Evolutionary conservation across 768 basidiomycete species (phyloP).

Genomic region (Crassisporium funariophilum): DNA sequence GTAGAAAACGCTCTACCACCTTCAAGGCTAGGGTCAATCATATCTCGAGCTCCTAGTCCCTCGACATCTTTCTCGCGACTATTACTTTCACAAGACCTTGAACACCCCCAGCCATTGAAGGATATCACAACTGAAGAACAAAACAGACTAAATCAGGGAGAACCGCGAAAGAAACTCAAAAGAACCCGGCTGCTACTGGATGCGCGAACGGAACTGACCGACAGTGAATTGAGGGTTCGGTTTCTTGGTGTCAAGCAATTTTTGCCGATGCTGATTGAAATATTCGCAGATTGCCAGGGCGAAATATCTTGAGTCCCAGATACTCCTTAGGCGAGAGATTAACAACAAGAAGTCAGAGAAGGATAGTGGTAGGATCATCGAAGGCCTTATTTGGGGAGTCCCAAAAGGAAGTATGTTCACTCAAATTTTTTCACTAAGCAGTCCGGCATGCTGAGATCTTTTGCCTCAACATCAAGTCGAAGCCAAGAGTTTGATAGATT

Average conservation of each 20-base stretch:
- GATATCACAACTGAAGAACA: constrained; percentile 31
- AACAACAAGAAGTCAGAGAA: constrained; percentile 58
- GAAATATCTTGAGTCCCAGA: constrained; percentile 68
- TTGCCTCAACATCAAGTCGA: constrained; percentile 52
- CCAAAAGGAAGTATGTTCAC: constrained; percentile 61
- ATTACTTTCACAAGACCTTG: constrained; percentile 43
- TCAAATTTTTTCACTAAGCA: background rate
- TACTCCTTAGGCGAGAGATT: constrained; percentile 49
- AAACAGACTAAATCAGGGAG: constrained; percentile 16
- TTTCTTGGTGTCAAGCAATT: background rate
- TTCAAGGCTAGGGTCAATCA: constrained; percentile 10
- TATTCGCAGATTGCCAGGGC: constrained; percentile 55
- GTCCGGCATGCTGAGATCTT: background rate
- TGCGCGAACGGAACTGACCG: constrained; percentile 75
- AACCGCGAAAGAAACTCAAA: constrained; percentile 38
- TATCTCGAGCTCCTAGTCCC: constrained; percentile 21
- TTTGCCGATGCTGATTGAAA: background rate
- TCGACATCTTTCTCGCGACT: constrained; percentile 41
- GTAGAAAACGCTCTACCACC: constrained; percentile 14
- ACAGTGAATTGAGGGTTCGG: constrained; percentile 75
- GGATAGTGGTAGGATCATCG: constrained; percentile 51
- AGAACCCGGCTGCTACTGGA: constrained; percentile 66
- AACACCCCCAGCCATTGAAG: constrained; percentile 26
- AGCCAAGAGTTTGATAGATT: constrained; percentile 65
- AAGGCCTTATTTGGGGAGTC: constrained; percentile 67